Percentiles rank a stretch among this genome's conserved stretches.
Conservation (phyloP, 306 rosid species). For the Gynostemma pentaphyllum region DNA sequence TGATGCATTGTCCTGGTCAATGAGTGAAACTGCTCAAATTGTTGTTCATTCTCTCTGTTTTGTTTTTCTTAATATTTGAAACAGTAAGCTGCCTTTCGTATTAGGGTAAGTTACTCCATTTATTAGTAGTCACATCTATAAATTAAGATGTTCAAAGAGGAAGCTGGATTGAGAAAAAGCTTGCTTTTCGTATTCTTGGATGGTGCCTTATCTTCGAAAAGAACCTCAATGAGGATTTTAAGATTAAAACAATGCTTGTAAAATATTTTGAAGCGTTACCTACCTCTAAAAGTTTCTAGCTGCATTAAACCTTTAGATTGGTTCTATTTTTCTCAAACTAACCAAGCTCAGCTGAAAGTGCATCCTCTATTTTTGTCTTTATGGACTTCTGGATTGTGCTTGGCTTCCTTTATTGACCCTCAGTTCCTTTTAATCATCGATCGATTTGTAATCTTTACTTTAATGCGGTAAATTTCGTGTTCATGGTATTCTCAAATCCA, state of each 20-base stretch:
- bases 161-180: not conserved
- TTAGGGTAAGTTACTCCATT: not conserved
- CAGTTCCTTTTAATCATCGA: not conserved
- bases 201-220: not conserved
- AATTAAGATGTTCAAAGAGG: no score
- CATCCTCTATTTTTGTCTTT: not conserved
- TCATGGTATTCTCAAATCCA: not conserved
- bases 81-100: not conserved
- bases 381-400: not conserved
- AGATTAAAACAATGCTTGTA: not conserved
- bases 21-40: not conserved
- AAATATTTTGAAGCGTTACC: not conserved
- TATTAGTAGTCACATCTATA: not conserved
- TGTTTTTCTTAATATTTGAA: not conserved
- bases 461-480: not conserved
- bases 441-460: not conserved
- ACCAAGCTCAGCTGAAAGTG: not conserved
- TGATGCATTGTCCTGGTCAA: not conserved
- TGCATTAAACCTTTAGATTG: not conserved
- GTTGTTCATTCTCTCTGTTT: not conserved
- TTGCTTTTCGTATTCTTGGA: not conserved
- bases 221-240: not conserved
- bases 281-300: not conserved
- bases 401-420: not conserved
- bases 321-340: slow-evolving; percentile 3